Conservation (phyloP, 2,329 filamentous ascomycete species). For the Fusarium sp. region DNA sequence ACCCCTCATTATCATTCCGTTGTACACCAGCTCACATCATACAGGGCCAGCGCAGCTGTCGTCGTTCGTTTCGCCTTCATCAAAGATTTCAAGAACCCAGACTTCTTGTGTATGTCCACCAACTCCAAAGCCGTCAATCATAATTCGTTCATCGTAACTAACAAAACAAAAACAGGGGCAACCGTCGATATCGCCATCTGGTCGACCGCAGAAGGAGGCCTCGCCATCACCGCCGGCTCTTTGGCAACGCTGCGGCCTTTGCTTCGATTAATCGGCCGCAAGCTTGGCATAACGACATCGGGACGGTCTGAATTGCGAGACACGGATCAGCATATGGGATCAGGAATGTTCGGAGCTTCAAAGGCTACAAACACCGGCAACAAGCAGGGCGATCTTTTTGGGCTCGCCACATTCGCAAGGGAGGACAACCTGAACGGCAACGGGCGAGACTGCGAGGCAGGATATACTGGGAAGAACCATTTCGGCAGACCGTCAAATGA, state of each 20-base stretch:
- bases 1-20: neutral
- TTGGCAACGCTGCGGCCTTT: conserved; percentile 61
- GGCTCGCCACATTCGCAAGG: conserved; percentile 45
- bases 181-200: conserved; percentile 60
- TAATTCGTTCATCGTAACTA: conserved; percentile 2
- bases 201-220: conserved; percentile 59
- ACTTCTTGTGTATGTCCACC: conserved; percentile 56
- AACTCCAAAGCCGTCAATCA: conserved; percentile 1
- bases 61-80: conserved; percentile 56
- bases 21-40: conserved; percentile 21
- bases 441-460: conserved; percentile 34
- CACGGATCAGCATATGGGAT: conserved; percentile 24
- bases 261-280: conserved; percentile 48
- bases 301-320: conserved; percentile 35
- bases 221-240: conserved; percentile 61
- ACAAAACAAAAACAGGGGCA: conserved; percentile 42
- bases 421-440: conserved; percentile 39
- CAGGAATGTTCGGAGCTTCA: conserved; percentile 11
- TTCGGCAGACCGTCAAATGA: conserved; percentile 23
- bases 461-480: conserved; percentile 34
- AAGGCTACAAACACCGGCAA: conserved; percentile 21
- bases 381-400: conserved; percentile 41
- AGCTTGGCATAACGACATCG: conserved; percentile 46
- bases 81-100: conserved; percentile 51
- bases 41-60: conserved; percentile 58